These are phyloP conservation scores for Iberis pinnata DNA, from an alignment of 345 rosid species.

Conservation along the genomic window DNA sequence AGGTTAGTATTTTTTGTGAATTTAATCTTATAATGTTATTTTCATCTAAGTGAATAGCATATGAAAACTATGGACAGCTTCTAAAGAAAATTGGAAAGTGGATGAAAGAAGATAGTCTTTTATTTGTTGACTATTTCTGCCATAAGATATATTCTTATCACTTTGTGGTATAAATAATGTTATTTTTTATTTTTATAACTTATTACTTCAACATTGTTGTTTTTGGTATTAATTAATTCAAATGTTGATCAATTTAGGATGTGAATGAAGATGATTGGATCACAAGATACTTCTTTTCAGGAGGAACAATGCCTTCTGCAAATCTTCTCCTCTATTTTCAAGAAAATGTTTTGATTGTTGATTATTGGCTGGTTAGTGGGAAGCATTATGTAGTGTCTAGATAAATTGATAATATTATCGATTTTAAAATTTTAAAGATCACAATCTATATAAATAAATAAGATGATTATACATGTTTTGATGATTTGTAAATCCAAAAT, in stretches of 20 bases:
- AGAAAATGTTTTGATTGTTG: conserved; percentile 64
- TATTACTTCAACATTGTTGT: neutral
- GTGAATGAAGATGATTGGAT: conserved; percentile 88
- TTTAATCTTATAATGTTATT: too few species aligned
- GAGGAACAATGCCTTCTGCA: conserved; percentile 88
- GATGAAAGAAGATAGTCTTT: conserved; percentile 74
- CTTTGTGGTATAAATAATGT: conserved; percentile 50
- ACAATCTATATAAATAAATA: neutral
- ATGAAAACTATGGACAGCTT: conserved; percentile 77
- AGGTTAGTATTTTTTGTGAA: conserved; percentile 39
- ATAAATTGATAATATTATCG: conserved; percentile 29
- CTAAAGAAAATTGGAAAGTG: conserved; percentile 68
- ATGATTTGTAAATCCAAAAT: neutral
- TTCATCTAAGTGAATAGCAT: conserved; percentile 43
- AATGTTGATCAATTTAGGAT: conserved; percentile 37
- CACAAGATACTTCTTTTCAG: conserved; percentile 73
- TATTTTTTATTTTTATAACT: neutral
- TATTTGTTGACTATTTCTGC: conserved; percentile 81
- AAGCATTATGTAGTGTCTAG: conserved; percentile 79
- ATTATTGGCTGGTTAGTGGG: conserved; percentile 80
- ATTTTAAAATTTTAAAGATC: neutral
- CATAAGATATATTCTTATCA: conserved; percentile 79
- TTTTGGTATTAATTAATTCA: neutral
- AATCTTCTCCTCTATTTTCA: conserved; percentile 86
- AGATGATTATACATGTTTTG: too few species aligned